Evolutionary conservation across 352 stramenopile species (phyloP).

Genomic region (Pythium pyrilobum): DNA sequence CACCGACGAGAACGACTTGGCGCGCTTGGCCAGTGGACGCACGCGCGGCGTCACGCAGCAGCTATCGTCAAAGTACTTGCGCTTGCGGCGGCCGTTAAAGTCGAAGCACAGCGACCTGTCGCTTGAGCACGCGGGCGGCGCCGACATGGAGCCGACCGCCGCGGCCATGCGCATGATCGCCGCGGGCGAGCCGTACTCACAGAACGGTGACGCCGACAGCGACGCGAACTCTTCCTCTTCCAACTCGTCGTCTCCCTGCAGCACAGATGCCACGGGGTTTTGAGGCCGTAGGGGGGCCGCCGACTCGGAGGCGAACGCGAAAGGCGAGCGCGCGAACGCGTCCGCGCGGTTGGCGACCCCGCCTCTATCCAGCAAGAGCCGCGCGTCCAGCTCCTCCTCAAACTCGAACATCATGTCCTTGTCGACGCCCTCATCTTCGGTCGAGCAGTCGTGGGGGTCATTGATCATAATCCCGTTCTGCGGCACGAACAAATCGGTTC

Average conservation of each 20-base stretch:
- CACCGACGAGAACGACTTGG: constrained; percentile 40
- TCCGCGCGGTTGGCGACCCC: neutral
- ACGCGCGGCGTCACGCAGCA: constrained; percentile 28
- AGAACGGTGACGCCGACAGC: constrained; percentile 17
- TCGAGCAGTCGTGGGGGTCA: constrained; percentile 15
- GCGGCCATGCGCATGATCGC: constrained; percentile 2
- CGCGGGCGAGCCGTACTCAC: constrained; percentile 6
- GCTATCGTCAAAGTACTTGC: constrained; percentile 38
- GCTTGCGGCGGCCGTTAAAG: constrained; percentile 46
- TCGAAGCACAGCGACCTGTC: constrained; percentile 19
- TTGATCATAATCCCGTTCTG: constrained; percentile 23
- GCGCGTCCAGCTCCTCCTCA: constrained; percentile 27
- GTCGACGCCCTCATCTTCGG: constrained; percentile 34
- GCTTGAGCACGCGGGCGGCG: neutral
- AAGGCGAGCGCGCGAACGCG: neutral
- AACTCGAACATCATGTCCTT: constrained; percentile 77
- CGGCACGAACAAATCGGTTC: neutral
- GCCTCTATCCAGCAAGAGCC: constrained; percentile 15
- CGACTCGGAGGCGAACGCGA: constrained; percentile 18
- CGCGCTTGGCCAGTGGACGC: constrained; percentile 46
- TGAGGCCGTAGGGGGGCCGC: constrained; percentile 18
- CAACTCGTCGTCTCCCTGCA: constrained; percentile 14
- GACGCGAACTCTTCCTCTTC: constrained; percentile 12
- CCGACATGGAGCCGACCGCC: constrained; percentile 11
- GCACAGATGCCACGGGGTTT: constrained; percentile 40